Evolutionary conservation across 768 basidiomycete species (phyloP).

Genomic region (Macrolepiota albuminosa): DNA sequence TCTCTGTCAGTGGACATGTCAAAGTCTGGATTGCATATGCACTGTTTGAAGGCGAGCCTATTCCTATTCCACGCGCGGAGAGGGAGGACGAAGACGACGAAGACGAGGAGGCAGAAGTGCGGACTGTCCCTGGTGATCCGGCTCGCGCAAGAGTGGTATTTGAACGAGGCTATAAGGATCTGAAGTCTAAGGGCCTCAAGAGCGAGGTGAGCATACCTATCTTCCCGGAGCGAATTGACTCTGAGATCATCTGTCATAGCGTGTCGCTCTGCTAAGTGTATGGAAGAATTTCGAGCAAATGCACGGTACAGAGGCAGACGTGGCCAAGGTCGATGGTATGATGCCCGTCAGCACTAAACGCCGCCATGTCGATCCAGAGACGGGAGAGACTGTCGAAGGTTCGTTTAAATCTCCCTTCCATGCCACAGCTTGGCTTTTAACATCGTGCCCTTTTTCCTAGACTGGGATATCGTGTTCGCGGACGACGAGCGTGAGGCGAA

Average conservation of each 20-base stretch:
- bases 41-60: constrained; percentile 80
- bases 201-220: constrained; percentile 61
- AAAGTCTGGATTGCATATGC: constrained; percentile 98
- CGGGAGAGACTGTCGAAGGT: constrained; percentile 86
- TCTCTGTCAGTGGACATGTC: constrained; percentile 84
- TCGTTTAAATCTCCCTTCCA: constrained; percentile 18
- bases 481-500: constrained; percentile 95
- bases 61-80: constrained; percentile 56
- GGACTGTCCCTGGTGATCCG: constrained; percentile 69
- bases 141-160: constrained; percentile 73
- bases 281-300: constrained; percentile 94
- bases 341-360: constrained; percentile 89
- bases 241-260: constrained; percentile 39
- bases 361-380: constrained; percentile 78
- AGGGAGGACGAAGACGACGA: constrained; percentile 75
- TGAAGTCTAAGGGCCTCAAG: constrained; percentile 78
- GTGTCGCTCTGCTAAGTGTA: constrained; percentile 85
- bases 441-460: constrained; percentile 32
- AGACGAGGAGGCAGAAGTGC: constrained; percentile 56
- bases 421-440: neutral
- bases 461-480: constrained; percentile 93
- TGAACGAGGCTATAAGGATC: constrained; percentile 81
- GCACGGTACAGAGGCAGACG: constrained; percentile 67
- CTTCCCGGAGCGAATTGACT: neutral
- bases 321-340: constrained; percentile 83